phyloP scores from a whole-genome alignment of 257 asterid genomes.

The Cordia subcordata region DNA sequence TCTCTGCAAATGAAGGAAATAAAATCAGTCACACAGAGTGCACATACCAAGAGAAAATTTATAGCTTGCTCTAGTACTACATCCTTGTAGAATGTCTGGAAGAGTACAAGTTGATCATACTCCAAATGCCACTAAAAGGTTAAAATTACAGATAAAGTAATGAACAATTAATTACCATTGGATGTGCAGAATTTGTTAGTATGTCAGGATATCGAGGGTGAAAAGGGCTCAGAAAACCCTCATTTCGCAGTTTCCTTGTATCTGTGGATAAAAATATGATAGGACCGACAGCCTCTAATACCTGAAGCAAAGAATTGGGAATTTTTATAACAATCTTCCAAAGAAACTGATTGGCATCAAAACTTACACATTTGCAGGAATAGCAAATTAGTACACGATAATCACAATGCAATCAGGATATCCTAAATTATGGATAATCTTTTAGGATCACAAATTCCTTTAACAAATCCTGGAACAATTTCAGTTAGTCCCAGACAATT shows the following conservation, averaged over 20 bases:
- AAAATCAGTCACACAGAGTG: constrained; percentile 7
- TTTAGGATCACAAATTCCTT: no score
- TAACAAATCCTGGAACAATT: no score
- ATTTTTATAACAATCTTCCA: not conserved
- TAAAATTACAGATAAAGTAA: constrained; percentile 15
- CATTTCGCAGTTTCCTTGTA: constrained; percentile 93
- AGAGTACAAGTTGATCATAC: not conserved
- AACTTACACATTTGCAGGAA: not conserved
- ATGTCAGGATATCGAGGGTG: constrained; percentile 99
- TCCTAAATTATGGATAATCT: no score
- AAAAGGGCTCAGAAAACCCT: constrained; percentile 97
- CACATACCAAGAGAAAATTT: constrained; percentile 13
- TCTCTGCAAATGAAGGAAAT: constrained; percentile 50
- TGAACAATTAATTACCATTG: constrained; percentile 57
- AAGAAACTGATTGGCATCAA: constrained; percentile 5
- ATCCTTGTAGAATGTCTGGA: not conserved
- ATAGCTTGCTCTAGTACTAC: constrained; percentile 3
- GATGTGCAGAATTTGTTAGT: constrained; percentile 98
- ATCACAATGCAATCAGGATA: not conserved
- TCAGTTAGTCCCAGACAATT: no score
- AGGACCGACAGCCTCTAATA: constrained; percentile 97
- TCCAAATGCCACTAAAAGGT: constrained; percentile 11
- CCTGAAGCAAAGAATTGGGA: constrained; percentile 40
- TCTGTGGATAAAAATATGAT: constrained; percentile 86
- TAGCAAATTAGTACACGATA: not conserved